Percentiles rank a stretch among this genome's conserved stretches.
Evolutionary conservation across 1,139 yeast species (phyloP).

Genomic region (Scheffersomyces stambukii): DNA sequence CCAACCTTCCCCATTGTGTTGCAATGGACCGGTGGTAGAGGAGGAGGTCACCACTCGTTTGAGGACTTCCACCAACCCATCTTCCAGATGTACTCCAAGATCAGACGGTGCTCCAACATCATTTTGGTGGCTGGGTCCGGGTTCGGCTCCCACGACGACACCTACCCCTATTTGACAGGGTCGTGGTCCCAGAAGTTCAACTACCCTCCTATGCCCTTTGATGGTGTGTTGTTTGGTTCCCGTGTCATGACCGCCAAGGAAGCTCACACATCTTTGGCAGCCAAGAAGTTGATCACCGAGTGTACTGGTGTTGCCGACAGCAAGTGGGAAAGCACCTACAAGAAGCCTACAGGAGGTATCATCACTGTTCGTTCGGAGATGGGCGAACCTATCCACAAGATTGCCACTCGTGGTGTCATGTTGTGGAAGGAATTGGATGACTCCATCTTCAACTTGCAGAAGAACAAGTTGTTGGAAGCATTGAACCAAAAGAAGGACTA

Average conservation of each 20-base stretch:
- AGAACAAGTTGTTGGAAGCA: constrained; percentile 80
- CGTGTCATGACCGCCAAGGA: constrained; percentile 98
- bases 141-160: constrained; percentile 93
- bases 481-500: constrained; percentile 79
- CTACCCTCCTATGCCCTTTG: constrained; percentile 98
- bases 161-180: constrained; percentile 97
- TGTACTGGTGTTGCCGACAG: constrained; percentile 87
- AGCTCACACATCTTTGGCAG: constrained; percentile 89
- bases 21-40: constrained; percentile 99
- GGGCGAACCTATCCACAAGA: constrained; percentile 99
- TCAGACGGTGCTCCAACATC: constrained; percentile 88
- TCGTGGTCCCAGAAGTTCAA: constrained; percentile 82
- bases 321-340: constrained; percentile 92
- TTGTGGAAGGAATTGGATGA: constrained; percentile 97
- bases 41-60: constrained; percentile 99
- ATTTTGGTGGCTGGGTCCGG: constrained; percentile 96
- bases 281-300: constrained; percentile 85
- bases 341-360: constrained; percentile 95
- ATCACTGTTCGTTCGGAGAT: constrained; percentile 95
- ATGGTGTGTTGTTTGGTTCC: constrained; percentile 94
- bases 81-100: constrained; percentile 90
- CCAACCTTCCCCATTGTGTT: constrained; percentile 94
- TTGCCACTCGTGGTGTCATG: constrained; percentile 96
- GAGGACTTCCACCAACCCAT: constrained; percentile 99
- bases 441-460: constrained; percentile 86